phyloP scores from a whole-genome alignment of 805 yeast genomes.

The Zygoascus biomembranicola region DNA sequence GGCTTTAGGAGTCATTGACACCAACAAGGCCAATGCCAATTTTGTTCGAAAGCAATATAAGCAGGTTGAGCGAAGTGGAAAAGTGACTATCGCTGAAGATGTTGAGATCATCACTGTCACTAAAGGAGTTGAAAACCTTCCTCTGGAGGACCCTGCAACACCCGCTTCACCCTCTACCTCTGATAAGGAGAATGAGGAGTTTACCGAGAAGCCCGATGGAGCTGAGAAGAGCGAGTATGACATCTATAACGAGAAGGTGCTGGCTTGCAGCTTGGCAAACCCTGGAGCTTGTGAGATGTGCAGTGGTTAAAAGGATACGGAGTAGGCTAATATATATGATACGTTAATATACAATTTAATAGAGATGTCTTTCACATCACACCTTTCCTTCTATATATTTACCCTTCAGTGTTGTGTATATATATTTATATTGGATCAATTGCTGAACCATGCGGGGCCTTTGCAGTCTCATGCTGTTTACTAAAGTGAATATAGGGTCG shows the following conservation, averaged over 20 bases:
- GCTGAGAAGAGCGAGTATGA: conserved; percentile 50
- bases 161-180: neutral
- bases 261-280: conserved; percentile 94
- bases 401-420: conserved; percentile 26
- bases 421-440: conserved; percentile 29
- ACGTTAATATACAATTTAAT: neutral
- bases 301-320: conserved; percentile 56
- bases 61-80: conserved; percentile 8
- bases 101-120: conserved; percentile 2
- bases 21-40: conserved; percentile 9
- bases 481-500: conserved; percentile 24
- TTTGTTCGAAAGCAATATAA: conserved; percentile 19
- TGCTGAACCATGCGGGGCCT: conserved; percentile 37
- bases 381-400: neutral
- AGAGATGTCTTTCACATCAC: neutral
- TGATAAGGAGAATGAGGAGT: conserved; percentile 30
- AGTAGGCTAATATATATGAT: neutral
- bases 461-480: conserved; percentile 31
- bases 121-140: conserved; percentile 2
- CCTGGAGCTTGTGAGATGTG: conserved; percentile 99
- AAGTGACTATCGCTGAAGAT: neutral
- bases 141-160: conserved; percentile 14
- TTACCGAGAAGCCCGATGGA: conserved; percentile 22
- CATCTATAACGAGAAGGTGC: conserved; percentile 84
- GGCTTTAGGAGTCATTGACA: conserved; percentile 11